Evolutionary conservation across 1,284 basidiomycete genomes (phyloP), one percentile per base, ranked within the genome.

Genomic region (Filobasidium uniguttulatum): DNA sequence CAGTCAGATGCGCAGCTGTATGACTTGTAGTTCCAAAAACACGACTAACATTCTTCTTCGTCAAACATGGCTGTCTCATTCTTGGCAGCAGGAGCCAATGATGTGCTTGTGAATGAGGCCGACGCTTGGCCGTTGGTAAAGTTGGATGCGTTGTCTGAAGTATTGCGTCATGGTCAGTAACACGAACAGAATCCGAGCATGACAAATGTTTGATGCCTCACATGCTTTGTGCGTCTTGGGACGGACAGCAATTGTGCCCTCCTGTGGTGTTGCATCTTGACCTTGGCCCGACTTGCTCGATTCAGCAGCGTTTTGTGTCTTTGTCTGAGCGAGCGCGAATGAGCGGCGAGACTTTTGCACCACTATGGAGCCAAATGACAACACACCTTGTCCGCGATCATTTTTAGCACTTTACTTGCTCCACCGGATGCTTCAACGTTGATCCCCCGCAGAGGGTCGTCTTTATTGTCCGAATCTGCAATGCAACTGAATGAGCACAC

Each of bases 31-130:
- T 5, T 40, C 22, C 37, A 19, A 40, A 6, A 29, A 6, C n/a
- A 10, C 6, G 63, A 72, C 75, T 71, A 68, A 65, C 71, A 66
- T 55, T 76, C 74, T 57, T 77, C 75, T 58, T 93, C 89, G 65
- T 94, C 89, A 77, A 89, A 88, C 22, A 91, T 71, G 3, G 91
- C 77, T 54, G 85, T 81, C 46, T 91, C 82, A 45, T 77, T 81
- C 43, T 74, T 74, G 5, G 81, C 81, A 49, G 82, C 79, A 5
- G 89, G 83, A 57, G 86, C 85, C 38, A 91, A 77, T 1, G 87
- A 82, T 0, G 93, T 96, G 3, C 86, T 90, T 0, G 94, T 99
- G 44, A 98, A 72, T 1, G 88, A 88, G 2, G 93, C 93, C 25
- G 91, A 90, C 1, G 87, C 78, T 40, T 83, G 73, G n/a, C 91